Evolutionary conservation across 2,329 filamentous ascomycete species (phyloP).

Genomic region (Myriosclerotinia scirpicola): DNA sequence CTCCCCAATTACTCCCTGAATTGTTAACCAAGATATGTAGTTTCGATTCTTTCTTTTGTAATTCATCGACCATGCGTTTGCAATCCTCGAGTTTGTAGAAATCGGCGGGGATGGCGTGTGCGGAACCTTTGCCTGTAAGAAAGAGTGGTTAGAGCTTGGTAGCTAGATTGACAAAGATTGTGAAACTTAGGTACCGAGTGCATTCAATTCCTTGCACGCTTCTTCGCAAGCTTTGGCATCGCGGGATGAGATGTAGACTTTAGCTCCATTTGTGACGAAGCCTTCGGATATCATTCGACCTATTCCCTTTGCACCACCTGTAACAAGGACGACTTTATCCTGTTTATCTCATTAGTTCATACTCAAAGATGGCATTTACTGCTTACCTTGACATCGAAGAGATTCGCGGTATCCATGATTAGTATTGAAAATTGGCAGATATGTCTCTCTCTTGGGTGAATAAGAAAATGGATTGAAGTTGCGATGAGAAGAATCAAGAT

Average conservation of each 20-base stretch:
- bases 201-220: slow-evolving; percentile 57
- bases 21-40: slow-evolving; percentile 68
- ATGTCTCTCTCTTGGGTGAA: not conserved
- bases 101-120: slow-evolving; percentile 61
- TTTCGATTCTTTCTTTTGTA: slow-evolving; percentile 52
- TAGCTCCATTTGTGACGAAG: slow-evolving; percentile 64
- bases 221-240: slow-evolving; percentile 61
- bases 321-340: slow-evolving; percentile 59
- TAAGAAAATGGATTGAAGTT: not conserved
- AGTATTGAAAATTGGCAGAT: not conserved
- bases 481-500: not conserved
- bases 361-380: not conserved
- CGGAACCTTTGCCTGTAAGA: slow-evolving; percentile 48
- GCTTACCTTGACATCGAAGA: slow-evolving; percentile 60
- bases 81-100: slow-evolving; percentile 62
- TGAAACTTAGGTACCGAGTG: slow-evolving; percentile 45
- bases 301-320: slow-evolving; percentile 61
- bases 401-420: slow-evolving; percentile 53
- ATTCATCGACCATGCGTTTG: slow-evolving; percentile 55
- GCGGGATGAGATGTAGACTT: slow-evolving; percentile 68
- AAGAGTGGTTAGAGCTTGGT: not conserved
- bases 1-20: slow-evolving; percentile 64
- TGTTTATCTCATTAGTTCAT: slow-evolving; percentile 22
- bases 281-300: slow-evolving; percentile 68
- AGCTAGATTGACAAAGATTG: not conserved